phyloP scores from a whole-genome alignment of 768 basidiomycete genomes.

The Coprinellus aureogranulatus region DNA sequence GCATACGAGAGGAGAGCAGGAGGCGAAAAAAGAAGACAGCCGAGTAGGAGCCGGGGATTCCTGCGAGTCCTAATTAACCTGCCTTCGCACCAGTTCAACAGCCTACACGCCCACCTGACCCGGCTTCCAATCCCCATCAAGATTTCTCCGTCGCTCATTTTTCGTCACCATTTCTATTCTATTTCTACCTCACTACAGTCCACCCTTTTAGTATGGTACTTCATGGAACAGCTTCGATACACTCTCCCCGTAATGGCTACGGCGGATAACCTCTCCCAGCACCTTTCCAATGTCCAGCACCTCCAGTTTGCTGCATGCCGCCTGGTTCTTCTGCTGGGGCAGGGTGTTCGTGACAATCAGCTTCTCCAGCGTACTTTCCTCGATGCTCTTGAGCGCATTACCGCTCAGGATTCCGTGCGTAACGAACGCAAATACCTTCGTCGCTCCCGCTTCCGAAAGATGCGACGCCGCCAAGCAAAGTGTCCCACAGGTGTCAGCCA shows the following conservation, averaged over 20 bases:
- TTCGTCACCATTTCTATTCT: neutral
- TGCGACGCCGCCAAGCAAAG: conserved; percentile 88
- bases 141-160: conserved; percentile 4
- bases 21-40: conserved; percentile 16
- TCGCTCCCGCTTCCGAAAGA: conserved; percentile 84
- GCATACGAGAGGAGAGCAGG: conserved; percentile 21
- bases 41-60: conserved; percentile 10
- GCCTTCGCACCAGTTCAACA: conserved; percentile 5
- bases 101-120: conserved; percentile 13
- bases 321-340: conserved; percentile 79
- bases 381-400: conserved; percentile 73
- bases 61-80: conserved; percentile 6
- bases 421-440: conserved; percentile 85
- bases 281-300: conserved; percentile 94
- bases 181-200: conserved; percentile 6
- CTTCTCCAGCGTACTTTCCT: conserved; percentile 79
- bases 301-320: conserved; percentile 74
- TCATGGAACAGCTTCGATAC: conserved; percentile 87
- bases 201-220: conserved; percentile 74
- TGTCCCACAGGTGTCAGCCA: conserved; percentile 97
- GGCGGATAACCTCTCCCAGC: conserved; percentile 91
- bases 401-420: conserved; percentile 96
- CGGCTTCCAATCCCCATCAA: conserved; percentile 13
- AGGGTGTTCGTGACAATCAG: conserved; percentile 98
- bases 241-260: conserved; percentile 97